Base-by-base conservation (phyloP, 495 filamentous ascomycete species). In the Trichodelitschia bisporula region DNA sequence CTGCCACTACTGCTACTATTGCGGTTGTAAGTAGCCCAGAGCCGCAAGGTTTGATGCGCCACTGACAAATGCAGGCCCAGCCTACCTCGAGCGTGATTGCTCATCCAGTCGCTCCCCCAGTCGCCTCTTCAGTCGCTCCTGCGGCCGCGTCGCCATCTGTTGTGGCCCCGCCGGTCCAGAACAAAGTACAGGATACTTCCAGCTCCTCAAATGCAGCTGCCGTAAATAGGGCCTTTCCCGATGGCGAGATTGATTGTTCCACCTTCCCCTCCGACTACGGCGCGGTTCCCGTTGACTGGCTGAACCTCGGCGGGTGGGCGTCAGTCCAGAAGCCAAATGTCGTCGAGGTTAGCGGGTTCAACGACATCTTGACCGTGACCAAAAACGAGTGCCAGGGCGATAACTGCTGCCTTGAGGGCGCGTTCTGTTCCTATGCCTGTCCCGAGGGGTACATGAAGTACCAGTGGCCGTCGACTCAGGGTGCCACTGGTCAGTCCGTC, bases 401-500 rank as follows among this genome's bases (percentile, higher is more conserved):
- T 8, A 46, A 57, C 18, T 48, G 46, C 29, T 82, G 79, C 51
- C 47, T 38, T 15, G 46, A 57, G 5, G 71, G 67, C 23, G 54
- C 59, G 26, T 76, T 79, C 56, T 93, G 86, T 62, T 91, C 83
- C 3, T 97, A 95, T 44, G 77, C 75, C 30, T 97, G 86, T 57
- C 83, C 86, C 4, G 45, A 70, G 27, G 83, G 83, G 31, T 93
- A 80, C 57, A 71, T 83, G 43, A 93, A 93, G 64, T 63, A 71
- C 23, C 83, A 95, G 51, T 97, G 82, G 80, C 86, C 89, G 20
- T 43, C 36, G 16, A 62, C 48, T 18, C 86, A 95, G 57, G 89
- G 86, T 21, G 41, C 51, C 24, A 79, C 73, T 28, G 73, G 72
- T 19, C 74, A 95, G 56, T 91, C 82, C 21, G 61, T 90, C 26